Evolutionary conservation across 352 stramenopile genomes (phyloP).

Genomic region (Phytophthora nicotianae): DNA sequence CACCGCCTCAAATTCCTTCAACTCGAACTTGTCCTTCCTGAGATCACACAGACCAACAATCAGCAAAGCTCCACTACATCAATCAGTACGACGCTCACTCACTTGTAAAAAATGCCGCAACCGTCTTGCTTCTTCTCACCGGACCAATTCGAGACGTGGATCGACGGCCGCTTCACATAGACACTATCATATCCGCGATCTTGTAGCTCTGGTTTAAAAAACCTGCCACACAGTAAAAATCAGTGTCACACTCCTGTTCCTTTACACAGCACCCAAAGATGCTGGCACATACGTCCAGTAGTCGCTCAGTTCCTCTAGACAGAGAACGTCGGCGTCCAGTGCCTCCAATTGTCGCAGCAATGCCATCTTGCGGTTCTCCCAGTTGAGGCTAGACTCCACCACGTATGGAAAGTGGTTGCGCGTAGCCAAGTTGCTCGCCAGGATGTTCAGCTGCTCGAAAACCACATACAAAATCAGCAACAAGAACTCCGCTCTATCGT

Average conservation of each 20-base stretch:
- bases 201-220: slow-evolving; percentile 79
- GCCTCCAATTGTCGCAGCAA: slow-evolving; percentile 75
- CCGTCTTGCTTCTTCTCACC: slow-evolving; percentile 89
- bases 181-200: slow-evolving; percentile 85
- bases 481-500: neutral
- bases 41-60: neutral
- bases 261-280: neutral
- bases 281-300: slow-evolving; percentile 79
- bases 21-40: slow-evolving; percentile 85
- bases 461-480: slow-evolving; percentile 9
- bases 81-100: slow-evolving; percentile 12
- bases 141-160: slow-evolving; percentile 87
- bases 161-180: slow-evolving; percentile 85
- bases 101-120: slow-evolving; percentile 91
- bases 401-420: slow-evolving; percentile 89
- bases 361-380: slow-evolving; percentile 82
- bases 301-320: slow-evolving; percentile 87
- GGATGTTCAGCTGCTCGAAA: slow-evolving; percentile 73
- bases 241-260: neutral
- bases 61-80: slow-evolving; percentile 1
- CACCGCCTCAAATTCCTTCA: slow-evolving; percentile 86
- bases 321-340: slow-evolving; percentile 83
- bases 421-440: slow-evolving; percentile 85
- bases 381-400: slow-evolving; percentile 80
- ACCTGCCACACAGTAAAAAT: slow-evolving; percentile 40